phyloP scores from a whole-genome alignment of 2,329 filamentous ascomycete genomes.

The Acrocalymma vagum region DNA sequence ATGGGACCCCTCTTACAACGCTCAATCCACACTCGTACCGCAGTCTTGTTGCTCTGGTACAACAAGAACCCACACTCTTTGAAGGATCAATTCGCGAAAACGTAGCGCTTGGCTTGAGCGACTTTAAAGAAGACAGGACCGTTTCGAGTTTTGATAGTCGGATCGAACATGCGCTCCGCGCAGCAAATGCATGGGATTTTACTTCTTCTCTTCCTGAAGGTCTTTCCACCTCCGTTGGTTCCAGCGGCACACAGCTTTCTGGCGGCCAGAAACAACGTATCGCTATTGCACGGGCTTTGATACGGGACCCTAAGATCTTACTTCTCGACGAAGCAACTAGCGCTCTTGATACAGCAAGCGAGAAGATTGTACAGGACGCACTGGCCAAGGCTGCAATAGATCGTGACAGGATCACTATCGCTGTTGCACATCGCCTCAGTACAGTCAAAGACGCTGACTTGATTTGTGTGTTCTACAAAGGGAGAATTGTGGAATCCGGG shows the following conservation, averaged over 20 bases:
- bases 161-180: constrained; percentile 78
- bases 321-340: constrained; percentile 45
- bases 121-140: no score
- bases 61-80: constrained; percentile 90
- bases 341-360: constrained; percentile 48
- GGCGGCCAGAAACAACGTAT: constrained; percentile 53
- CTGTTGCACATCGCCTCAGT: constrained; percentile 78
- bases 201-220: constrained; percentile 60
- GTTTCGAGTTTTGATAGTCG: constrained; percentile 12
- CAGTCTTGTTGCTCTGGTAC: constrained; percentile 81
- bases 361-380: constrained; percentile 47
- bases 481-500: constrained; percentile 81
- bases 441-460: constrained; percentile 93
- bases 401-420: constrained; percentile 65
- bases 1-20: constrained; percentile 81
- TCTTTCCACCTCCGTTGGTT: constrained; percentile 11
- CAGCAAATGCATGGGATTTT: constrained; percentile 48
- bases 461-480: constrained; percentile 91
- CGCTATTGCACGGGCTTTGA: constrained; percentile 51
- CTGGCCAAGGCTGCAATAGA: constrained; percentile 42
- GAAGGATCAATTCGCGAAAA: constrained; percentile 90
- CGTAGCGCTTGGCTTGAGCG: constrained; percentile 69
- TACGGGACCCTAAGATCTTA: constrained; percentile 51
- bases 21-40: constrained; percentile 64
- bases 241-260: constrained; percentile 42